phyloP scores from a whole-genome alignment of 371 early-diverging fungal genomes.

The Mucor mucedo region DNA sequence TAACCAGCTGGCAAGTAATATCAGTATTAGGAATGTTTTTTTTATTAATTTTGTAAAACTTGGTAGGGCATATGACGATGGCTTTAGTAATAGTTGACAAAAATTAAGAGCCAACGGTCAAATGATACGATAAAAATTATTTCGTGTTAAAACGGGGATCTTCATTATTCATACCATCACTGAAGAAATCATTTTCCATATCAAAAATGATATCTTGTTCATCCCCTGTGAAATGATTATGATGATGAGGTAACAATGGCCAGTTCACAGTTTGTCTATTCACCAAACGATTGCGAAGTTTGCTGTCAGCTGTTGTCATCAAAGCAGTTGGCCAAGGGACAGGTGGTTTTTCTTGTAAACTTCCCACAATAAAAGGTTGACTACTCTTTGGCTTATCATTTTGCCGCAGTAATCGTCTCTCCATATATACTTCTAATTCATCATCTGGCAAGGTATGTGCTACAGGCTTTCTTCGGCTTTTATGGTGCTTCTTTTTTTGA shows the following conservation, averaged over 20 bases:
- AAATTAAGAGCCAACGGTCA: too few relatives aligned
- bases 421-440: neutral
- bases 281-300: neutral
- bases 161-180: neutral
- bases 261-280: neutral
- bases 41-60: too few relatives aligned
- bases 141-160: neutral
- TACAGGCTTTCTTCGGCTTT: neutral
- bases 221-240: neutral
- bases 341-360: constrained; percentile 15
- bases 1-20: too few relatives aligned
- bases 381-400: neutral
- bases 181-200: neutral
- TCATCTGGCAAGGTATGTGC: neutral
- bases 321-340: constrained; percentile 13
- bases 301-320: constrained; percentile 6
- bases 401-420: neutral
- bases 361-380: constrained; percentile 14
- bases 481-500: neutral
- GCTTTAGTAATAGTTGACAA: too few relatives aligned
- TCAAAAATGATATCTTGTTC: neutral
- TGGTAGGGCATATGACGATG: too few relatives aligned
- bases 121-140: too few relatives aligned
- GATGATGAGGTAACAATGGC: neutral
- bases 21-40: too few relatives aligned